These are phyloP conservation scores for Metarhizium humberi DNA, from an alignment of 2,329 filamentous ascomycete species.

Conservation along the genomic window DNA sequence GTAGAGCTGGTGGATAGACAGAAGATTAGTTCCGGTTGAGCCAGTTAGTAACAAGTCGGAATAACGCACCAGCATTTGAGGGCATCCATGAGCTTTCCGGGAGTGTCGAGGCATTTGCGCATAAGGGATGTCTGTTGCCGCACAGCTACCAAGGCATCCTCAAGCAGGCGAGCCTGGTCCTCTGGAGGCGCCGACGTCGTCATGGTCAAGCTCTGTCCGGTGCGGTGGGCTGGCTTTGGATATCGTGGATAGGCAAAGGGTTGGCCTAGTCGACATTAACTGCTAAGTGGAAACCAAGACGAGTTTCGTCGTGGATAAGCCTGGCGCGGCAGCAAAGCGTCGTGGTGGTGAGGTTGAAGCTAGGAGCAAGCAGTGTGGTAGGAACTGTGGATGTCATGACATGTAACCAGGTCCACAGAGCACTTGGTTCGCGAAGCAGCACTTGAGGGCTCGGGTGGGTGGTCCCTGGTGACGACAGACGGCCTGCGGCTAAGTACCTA, in stretches of 20 bases:
- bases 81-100: conserved; percentile 98
- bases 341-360: background rate
- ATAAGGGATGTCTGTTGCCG: conserved; percentile 95
- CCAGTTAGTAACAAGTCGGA: background rate
- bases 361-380: background rate
- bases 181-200: conserved; percentile 56
- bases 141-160: conserved; percentile 93
- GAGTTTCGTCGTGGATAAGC: background rate
- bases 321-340: background rate
- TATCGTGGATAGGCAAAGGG: conserved; percentile 9
- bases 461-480: conserved; percentile 3
- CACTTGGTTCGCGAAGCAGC: background rate
- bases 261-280: conserved; percentile 16
- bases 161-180: conserved; percentile 84
- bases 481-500: background rate
- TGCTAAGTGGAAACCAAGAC: background rate
- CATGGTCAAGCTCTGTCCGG: conserved; percentile 21
- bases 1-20: conserved; percentile 62
- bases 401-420: background rate
- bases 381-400: background rate
- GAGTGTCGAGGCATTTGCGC: conserved; percentile 94
- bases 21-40: conserved; percentile 5
- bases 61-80: conserved; percentile 90
- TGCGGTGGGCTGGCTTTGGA: conserved; percentile 22
- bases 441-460: background rate